Evolutionary conservation across 2,329 filamentous ascomycete species (phyloP).

Genomic region (Macrophomina tecta): DNA sequence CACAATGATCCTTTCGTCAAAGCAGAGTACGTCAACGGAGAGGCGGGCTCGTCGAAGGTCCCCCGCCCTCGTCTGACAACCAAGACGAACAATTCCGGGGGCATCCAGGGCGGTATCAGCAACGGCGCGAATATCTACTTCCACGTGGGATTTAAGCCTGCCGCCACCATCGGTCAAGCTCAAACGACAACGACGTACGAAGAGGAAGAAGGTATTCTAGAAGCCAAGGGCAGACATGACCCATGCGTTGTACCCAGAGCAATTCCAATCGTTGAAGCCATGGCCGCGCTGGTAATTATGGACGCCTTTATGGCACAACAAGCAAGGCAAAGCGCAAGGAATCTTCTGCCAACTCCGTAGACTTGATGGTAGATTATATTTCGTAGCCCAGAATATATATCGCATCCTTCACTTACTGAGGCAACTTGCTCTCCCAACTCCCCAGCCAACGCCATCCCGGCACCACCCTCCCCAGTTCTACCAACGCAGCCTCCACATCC

Average conservation of each 20-base stretch:
- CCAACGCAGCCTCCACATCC: constrained; percentile 65
- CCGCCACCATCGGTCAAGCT: constrained; percentile 88
- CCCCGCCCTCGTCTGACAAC: constrained; percentile 73
- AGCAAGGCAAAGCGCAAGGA: constrained; percentile 53
- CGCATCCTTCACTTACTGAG: not conserved
- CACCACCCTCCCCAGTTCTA: constrained; percentile 62
- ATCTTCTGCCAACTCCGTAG: constrained; percentile 46
- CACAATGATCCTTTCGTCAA: constrained; percentile 77
- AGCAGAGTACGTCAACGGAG: constrained; percentile 65
- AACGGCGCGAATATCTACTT: constrained; percentile 96
- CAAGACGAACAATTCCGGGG: constrained; percentile 92
- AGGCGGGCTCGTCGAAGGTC: constrained; percentile 46
- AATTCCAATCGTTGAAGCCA: constrained; percentile 86
- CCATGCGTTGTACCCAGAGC: constrained; percentile 90
- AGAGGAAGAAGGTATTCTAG: constrained; percentile 74
- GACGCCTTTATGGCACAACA: constrained; percentile 87
- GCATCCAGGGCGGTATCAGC: constrained; percentile 92
- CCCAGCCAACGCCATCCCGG: constrained; percentile 71
- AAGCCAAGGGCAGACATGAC: constrained; percentile 93
- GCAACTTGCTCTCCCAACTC: constrained; percentile 60
- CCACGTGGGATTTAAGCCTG: constrained; percentile 91
- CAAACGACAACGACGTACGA: constrained; percentile 85
- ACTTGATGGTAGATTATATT: not conserved
- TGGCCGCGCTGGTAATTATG: constrained; percentile 87
- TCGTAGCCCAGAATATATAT: not conserved